Evolutionary conservation across 2,329 filamentous ascomycete species (phyloP).

Genomic region (Xylariaceae sp.): DNA sequence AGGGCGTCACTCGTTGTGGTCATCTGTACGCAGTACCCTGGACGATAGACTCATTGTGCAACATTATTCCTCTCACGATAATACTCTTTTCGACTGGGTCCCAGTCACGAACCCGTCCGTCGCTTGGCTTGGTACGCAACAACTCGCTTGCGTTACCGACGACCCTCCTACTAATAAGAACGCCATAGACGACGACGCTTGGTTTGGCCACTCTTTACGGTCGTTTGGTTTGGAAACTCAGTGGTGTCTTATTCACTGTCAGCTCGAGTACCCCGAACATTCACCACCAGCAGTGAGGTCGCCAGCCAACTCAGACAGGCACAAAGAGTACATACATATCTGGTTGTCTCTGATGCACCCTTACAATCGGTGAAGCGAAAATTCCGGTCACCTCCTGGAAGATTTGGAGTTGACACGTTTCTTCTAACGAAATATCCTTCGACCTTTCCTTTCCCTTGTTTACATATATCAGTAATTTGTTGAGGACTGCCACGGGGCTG

Average conservation of each 20-base stretch:
- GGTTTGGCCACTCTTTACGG: neutral
- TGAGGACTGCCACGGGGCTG: conserved; percentile 22
- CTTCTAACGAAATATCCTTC: conserved; percentile 10
- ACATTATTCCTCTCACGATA: conserved; percentile 2
- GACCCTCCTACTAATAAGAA: neutral
- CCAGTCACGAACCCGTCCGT: neutral
- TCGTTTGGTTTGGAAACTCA: neutral
- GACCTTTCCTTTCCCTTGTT: neutral
- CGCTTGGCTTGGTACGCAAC: conserved; percentile 1
- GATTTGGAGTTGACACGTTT: conserved; percentile 2
- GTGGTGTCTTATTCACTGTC: conserved; percentile 1
- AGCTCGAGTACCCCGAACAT: conserved; percentile 2
- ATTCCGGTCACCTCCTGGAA: conserved; percentile 4
- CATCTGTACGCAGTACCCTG: conserved; percentile 5
- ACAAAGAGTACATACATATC: conserved; percentile 2
- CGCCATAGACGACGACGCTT: neutral
- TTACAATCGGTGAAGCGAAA: conserved; percentile 6
- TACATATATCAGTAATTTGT: conserved; percentile 7
- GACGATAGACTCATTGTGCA: conserved; percentile 5
- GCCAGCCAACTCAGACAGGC: neutral
- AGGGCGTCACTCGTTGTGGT: conserved; percentile 2
- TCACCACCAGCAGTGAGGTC: neutral
- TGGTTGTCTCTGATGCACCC: conserved; percentile 11
- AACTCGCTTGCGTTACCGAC: neutral
- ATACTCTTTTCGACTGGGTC: neutral